Conservation (phyloP, 129 eudicot species). For the Dittrichia graveolens region DNA sequence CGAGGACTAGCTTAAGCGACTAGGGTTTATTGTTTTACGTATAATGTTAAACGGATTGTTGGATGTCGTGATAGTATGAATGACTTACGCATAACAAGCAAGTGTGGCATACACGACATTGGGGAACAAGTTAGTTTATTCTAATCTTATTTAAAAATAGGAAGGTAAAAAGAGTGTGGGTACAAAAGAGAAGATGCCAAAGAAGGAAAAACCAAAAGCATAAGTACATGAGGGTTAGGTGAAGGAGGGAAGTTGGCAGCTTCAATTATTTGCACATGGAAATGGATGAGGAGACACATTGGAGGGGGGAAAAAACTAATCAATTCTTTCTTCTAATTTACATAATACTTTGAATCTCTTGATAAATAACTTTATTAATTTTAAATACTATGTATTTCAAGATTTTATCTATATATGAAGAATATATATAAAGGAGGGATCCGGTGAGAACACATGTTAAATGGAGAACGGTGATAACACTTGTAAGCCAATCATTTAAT, state of each 20-base stretch:
- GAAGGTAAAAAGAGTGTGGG: conserved; percentile 33
- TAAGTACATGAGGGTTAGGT: conserved; percentile 43
- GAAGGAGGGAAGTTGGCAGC: conserved; percentile 41
- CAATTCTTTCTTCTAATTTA: conserved; percentile 19
- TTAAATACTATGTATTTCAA: too few species aligned
- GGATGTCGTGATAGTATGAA: too few species aligned
- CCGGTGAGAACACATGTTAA: too few species aligned
- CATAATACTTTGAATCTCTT: too few species aligned
- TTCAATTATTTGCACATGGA: conserved; percentile 49
- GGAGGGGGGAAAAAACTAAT: neutral
- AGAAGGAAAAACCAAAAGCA: conserved; percentile 37
- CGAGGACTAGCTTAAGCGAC: neutral
- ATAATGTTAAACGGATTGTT: too few species aligned
- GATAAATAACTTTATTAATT: too few species aligned
- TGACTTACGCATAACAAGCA: neutral
- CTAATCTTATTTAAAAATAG: conserved; percentile 9
- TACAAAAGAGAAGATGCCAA: conserved; percentile 39
- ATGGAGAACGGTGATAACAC: too few species aligned
- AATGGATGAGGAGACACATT: conserved; percentile 36
- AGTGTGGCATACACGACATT: neutral
- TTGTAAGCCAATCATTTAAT: too few species aligned
- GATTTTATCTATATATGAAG: too few species aligned
- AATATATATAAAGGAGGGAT: too few species aligned
- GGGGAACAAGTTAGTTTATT: neutral
- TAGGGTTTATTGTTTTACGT: neutral